Evolutionary conservation across 768 basidiomycete species (phyloP).

Genomic region (Russula earlei): DNA sequence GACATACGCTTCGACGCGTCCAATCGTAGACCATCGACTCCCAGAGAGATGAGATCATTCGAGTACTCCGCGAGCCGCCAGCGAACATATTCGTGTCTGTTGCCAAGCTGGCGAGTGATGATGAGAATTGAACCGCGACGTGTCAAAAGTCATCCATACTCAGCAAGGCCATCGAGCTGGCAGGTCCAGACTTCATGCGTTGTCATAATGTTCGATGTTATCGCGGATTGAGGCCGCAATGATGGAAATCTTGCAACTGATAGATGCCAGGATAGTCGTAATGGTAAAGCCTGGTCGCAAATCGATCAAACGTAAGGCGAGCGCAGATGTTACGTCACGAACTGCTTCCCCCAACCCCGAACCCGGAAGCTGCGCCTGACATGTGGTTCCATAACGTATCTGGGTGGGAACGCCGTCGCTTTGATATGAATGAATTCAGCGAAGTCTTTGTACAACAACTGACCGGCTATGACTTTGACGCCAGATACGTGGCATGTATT

Average conservation of each 20-base stretch:
- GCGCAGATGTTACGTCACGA: not conserved
- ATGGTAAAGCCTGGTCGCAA: slow-evolving; percentile 34
- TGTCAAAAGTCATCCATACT: slow-evolving; percentile 24
- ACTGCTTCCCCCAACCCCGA: slow-evolving; percentile 11
- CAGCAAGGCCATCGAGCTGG: slow-evolving; percentile 31
- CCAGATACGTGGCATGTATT: too few relatives aligned
- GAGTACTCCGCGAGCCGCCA: slow-evolving; percentile 42
- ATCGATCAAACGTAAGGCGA: not conserved
- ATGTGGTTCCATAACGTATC: slow-evolving; percentile 61
- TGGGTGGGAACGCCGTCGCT: not conserved
- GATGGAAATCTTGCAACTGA: slow-evolving; percentile 44
- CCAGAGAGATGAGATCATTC: slow-evolving; percentile 53
- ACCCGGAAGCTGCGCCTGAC: slow-evolving; percentile 41
- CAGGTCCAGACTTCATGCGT: slow-evolving; percentile 43
- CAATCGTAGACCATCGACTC: slow-evolving; percentile 51
- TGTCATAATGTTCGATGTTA: slow-evolving; percentile 46
- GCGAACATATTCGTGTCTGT: slow-evolving; percentile 58
- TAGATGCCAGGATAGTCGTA: slow-evolving; percentile 32
- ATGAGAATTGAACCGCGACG: not conserved
- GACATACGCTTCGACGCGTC: slow-evolving; percentile 55
- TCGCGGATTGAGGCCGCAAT: slow-evolving; percentile 49
- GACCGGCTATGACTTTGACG: slow-evolving; percentile 25
- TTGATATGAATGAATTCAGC: slow-evolving; percentile 5
- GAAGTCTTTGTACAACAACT: not conserved
- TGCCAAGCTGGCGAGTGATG: slow-evolving; percentile 34